Percentiles rank a stretch among this genome's conserved stretches.
Evolutionary conservation across 2,329 filamentous ascomycete genomes (phyloP).

Genomic region (Xylaria sp.): DNA sequence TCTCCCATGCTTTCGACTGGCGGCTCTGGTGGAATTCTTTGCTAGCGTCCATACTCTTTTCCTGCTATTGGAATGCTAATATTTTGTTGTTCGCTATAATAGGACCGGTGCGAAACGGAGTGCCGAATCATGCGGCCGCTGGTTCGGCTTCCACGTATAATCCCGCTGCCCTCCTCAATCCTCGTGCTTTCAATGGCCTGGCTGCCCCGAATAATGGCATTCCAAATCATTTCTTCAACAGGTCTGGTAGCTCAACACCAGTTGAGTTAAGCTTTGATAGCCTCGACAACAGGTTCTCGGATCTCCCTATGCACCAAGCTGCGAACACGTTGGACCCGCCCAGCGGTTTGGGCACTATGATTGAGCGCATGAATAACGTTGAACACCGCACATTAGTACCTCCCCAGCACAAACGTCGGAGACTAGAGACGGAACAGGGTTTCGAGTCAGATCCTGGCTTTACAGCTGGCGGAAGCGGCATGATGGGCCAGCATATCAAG

Average conservation of each 20-base stretch:
- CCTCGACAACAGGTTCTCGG: slow-evolving; percentile 32
- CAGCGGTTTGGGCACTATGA: slow-evolving; percentile 62
- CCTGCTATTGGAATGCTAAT: slow-evolving; percentile 11
- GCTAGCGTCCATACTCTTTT: not conserved
- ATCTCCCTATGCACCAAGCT: slow-evolving; percentile 19
- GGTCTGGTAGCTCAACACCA: slow-evolving; percentile 43
- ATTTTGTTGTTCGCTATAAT: slow-evolving; percentile 11
- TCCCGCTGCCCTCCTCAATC: slow-evolving; percentile 49
- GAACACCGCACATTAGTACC: slow-evolving; percentile 62
- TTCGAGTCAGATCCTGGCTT: slow-evolving; percentile 50
- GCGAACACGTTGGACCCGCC: not conserved
- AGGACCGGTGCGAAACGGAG: slow-evolving; percentile 38
- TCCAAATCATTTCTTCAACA: slow-evolving; percentile 35
- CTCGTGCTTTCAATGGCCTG: slow-evolving; percentile 42
- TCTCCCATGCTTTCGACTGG: not conserved
- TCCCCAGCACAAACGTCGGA: slow-evolving; percentile 70
- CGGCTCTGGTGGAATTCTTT: not conserved
- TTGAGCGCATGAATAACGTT: slow-evolving; percentile 79
- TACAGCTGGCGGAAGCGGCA: slow-evolving; percentile 56
- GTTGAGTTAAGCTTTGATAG: slow-evolving; percentile 50
- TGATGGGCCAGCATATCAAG: slow-evolving; percentile 70
- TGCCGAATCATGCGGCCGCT: slow-evolving; percentile 29
- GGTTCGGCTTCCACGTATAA: slow-evolving; percentile 45
- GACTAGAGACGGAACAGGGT: slow-evolving; percentile 54
- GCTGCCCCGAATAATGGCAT: slow-evolving; percentile 18